A percentile compares a stretch with the other conserved stretches of the same genome.
Conservation (phyloP, 1,284 basidiomycete species). For the Pseudozyma sp. region DNA sequence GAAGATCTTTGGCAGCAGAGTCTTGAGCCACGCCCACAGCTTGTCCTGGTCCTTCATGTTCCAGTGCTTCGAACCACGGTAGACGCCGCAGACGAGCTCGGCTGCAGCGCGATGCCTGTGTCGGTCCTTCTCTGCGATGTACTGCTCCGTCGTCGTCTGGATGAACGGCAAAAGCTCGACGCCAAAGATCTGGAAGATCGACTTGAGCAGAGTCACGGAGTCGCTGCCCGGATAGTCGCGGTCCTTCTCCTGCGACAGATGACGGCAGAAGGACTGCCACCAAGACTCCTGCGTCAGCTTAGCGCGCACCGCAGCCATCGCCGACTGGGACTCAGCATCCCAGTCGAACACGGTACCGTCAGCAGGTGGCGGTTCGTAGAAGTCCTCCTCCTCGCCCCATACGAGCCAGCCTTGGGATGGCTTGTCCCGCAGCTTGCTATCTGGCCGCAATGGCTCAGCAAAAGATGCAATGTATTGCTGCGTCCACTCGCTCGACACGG, state of each 20-base stretch:
- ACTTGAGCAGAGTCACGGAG: slow-evolving; percentile 72
- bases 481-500: slow-evolving; percentile 72
- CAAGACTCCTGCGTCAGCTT: slow-evolving; percentile 74
- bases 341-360: slow-evolving; percentile 75
- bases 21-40: slow-evolving; percentile 84
- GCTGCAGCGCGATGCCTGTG: slow-evolving; percentile 92
- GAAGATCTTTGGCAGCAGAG: slow-evolving; percentile 79
- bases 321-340: slow-evolving; percentile 76
- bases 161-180: slow-evolving; percentile 74
- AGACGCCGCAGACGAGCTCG: slow-evolving; percentile 82
- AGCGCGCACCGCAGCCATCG: slow-evolving; percentile 75
- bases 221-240: slow-evolving; percentile 64
- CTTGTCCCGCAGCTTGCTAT: slow-evolving; percentile 79
- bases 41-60: slow-evolving; percentile 73
- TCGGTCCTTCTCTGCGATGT: slow-evolving; percentile 78
- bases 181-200: slow-evolving; percentile 73
- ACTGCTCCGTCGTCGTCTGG: slow-evolving; percentile 75
- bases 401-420: slow-evolving; percentile 84
- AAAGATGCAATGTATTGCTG: slow-evolving; percentile 73
- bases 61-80: slow-evolving; percentile 90
- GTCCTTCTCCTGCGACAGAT: slow-evolving; percentile 65
- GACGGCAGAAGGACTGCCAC: slow-evolving; percentile 72
- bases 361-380: slow-evolving; percentile 74
- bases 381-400: slow-evolving; percentile 81
- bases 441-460: slow-evolving; percentile 67